Evolutionary conservation across 306 rosid genomes (phyloP).

Genomic region (Prunus campanulata): DNA sequence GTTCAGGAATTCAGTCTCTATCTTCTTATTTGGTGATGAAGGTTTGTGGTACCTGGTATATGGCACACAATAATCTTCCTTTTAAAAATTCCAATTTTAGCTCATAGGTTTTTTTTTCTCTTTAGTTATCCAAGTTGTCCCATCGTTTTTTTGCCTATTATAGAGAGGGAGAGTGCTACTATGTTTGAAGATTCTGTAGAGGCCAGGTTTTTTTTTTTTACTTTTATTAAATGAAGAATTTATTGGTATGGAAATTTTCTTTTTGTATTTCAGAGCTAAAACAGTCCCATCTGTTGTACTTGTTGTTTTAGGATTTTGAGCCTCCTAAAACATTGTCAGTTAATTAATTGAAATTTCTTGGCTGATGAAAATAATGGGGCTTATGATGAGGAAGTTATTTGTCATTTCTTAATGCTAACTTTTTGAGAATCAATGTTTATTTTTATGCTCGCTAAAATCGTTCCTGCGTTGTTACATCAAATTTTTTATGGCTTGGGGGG

Average conservation of each 20-base stretch:
- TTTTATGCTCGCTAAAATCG: not conserved
- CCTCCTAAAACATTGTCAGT: slow-evolving; percentile 13
- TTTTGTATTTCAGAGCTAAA: not conserved
- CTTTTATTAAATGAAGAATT: slow-evolving; percentile 26
- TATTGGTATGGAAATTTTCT: slow-evolving; percentile 16
- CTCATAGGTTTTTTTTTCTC: slow-evolving; percentile 41
- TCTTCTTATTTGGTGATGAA: slow-evolving; percentile 53
- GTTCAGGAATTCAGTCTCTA: slow-evolving; percentile 52
- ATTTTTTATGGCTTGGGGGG: not conserved
- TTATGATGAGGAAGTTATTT: slow-evolving; percentile 7
- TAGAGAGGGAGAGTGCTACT: slow-evolving; percentile 62
- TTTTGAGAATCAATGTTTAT: not conserved
- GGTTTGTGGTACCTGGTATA: slow-evolving; percentile 57
- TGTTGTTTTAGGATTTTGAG: slow-evolving; percentile 23
- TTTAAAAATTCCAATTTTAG: slow-evolving; percentile 45
- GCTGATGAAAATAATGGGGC: not conserved
- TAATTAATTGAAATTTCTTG: not conserved
- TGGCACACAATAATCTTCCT: slow-evolving; percentile 68
- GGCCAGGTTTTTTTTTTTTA: slow-evolving; percentile 11
- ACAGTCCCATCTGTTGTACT: not conserved
- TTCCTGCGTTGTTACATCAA: not conserved
- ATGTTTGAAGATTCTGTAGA: slow-evolving; percentile 47
- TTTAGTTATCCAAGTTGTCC: slow-evolving; percentile 52
- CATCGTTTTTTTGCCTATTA: slow-evolving; percentile 36
- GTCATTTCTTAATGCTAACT: not conserved